These are phyloP conservation scores for Setaria italica DNA, from an alignment of 202 grass and related monocot genomes.

Conservation along the genomic window DNA sequence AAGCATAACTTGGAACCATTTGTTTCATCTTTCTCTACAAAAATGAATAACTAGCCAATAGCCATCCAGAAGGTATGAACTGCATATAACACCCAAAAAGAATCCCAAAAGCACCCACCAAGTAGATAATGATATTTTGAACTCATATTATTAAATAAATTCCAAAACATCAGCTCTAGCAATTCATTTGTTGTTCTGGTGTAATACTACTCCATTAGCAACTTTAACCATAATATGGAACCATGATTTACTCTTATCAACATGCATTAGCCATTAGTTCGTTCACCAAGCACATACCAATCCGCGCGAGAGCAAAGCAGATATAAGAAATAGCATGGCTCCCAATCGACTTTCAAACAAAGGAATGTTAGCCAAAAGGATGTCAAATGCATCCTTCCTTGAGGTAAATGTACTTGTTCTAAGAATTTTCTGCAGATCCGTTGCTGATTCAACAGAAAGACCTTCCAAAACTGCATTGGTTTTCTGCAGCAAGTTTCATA, in stretches of 20 bases:
- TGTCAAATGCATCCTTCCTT: constrained; percentile 66
- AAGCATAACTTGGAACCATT: constrained; percentile 15
- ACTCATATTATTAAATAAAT: constrained; percentile 2
- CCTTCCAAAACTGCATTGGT: constrained; percentile 74
- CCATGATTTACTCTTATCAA: constrained; percentile 7
- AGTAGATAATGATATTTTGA: not conserved
- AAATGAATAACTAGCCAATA: not conserved
- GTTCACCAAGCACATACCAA: constrained; percentile 60
- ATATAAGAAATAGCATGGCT: constrained; percentile 92
- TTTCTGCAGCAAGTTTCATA: constrained; percentile 61
- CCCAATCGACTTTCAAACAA: constrained; percentile 90
- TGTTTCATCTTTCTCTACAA: not conserved
- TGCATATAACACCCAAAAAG: constrained; percentile 4
- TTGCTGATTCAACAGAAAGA: constrained; percentile 86
- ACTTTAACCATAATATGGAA: constrained; percentile 8
- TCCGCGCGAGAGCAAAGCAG: constrained; percentile 91
- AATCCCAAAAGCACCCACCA: not conserved
- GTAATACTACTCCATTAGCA: not conserved
- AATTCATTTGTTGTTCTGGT: constrained; percentile 9
- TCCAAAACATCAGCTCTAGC: not conserved
- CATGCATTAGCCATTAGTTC: not conserved
- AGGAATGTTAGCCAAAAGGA: constrained; percentile 73
- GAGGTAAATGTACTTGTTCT: constrained; percentile 71
- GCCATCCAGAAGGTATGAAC: not conserved
- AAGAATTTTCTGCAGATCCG: constrained; percentile 86